phyloP scores from a whole-genome alignment of 345 rosid genomes.

The Pugionium dolabratum region DNA sequence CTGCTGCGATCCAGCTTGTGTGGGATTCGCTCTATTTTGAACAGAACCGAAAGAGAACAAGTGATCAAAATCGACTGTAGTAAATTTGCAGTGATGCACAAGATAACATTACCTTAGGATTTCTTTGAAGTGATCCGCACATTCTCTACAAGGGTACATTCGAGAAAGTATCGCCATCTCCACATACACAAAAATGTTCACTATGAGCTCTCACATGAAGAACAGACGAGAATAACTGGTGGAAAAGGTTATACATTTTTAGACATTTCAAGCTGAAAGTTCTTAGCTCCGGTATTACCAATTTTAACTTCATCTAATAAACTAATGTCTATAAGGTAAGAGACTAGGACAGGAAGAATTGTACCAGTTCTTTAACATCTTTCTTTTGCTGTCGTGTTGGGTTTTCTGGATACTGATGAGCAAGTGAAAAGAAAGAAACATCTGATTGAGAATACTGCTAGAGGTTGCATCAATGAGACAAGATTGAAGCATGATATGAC shows the following conservation, averaged over 20 bases:
- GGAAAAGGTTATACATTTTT: slow-evolving; percentile 1
- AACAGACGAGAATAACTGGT: neutral
- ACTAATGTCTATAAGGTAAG: neutral
- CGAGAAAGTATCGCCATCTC: slow-evolving; percentile 92
- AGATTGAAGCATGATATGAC: neutral
- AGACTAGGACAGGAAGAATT: slow-evolving; percentile 20
- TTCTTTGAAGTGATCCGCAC: slow-evolving; percentile 95
- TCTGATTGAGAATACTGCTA: neutral
- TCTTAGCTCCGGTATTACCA: neutral
- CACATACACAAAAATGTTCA: slow-evolving; percentile 1
- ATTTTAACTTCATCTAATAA: slow-evolving; percentile 4
- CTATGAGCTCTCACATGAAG: slow-evolving; percentile 14
- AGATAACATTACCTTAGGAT: slow-evolving; percentile 61
- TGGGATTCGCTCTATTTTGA: slow-evolving; percentile 71
- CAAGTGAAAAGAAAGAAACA: neutral
- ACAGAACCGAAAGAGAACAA: neutral
- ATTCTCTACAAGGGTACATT: slow-evolving; percentile 93
- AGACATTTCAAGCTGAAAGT: slow-evolving; percentile 8
- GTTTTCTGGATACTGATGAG: slow-evolving; percentile 84
- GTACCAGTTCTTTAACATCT: slow-evolving; percentile 89
- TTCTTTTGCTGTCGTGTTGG: slow-evolving; percentile 96
- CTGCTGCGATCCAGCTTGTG: slow-evolving; percentile 71
- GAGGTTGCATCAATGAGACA: neutral
- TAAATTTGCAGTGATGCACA: slow-evolving; percentile 3
- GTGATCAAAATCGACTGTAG: slow-evolving; percentile 13